These are phyloP conservation scores for Strobilomyces dryophilus DNA, from an alignment of 768 basidiomycete species.

Conservation along the genomic window DNA sequence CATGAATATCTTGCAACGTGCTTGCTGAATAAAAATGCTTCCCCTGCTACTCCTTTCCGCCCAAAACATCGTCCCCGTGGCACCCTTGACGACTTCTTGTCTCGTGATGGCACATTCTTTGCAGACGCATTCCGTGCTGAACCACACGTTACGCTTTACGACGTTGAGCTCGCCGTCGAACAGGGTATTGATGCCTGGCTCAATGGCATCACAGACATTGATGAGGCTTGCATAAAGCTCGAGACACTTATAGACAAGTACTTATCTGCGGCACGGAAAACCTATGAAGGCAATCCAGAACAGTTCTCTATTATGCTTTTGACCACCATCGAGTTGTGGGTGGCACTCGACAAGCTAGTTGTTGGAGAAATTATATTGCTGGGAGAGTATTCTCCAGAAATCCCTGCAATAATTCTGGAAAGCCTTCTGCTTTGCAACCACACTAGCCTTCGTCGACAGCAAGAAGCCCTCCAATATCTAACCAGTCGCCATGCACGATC, in stretches of 20 bases:
- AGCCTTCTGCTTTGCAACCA: slow-evolving; percentile 37
- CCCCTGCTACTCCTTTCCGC: slow-evolving; percentile 2
- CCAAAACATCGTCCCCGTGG: slow-evolving; percentile 11
- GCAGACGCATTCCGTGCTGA: background rate
- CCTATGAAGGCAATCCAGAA: slow-evolving; percentile 26
- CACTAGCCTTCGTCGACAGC: slow-evolving; percentile 25
- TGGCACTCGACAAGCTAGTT: slow-evolving; percentile 37
- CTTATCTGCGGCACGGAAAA: slow-evolving; percentile 16
- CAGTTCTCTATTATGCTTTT: background rate
- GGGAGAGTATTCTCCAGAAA: slow-evolving; percentile 40
- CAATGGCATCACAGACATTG: slow-evolving; percentile 8
- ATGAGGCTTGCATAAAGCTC: slow-evolving; percentile 23
- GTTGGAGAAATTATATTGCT: slow-evolving; percentile 35
- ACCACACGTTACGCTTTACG: slow-evolving; percentile 25
- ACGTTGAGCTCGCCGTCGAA: slow-evolving; percentile 35
- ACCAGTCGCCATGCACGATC: slow-evolving; percentile 19
- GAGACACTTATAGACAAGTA: slow-evolving; percentile 25
- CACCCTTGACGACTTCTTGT: background rate
- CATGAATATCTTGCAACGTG: slow-evolving; percentile 25
- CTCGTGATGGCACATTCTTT: slow-evolving; percentile 7
- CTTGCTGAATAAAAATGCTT: background rate
- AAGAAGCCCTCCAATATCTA: slow-evolving; percentile 29
- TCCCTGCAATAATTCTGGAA: slow-evolving; percentile 35
- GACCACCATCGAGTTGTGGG: background rate
- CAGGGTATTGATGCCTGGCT: slow-evolving; percentile 34